A percentile compares a stretch with the other conserved stretches of the same genome.
These are phyloP conservation scores for Botryotinia calthae DNA, from an alignment of 2,329 filamentous ascomycete genomes.

Conservation along the genomic window DNA sequence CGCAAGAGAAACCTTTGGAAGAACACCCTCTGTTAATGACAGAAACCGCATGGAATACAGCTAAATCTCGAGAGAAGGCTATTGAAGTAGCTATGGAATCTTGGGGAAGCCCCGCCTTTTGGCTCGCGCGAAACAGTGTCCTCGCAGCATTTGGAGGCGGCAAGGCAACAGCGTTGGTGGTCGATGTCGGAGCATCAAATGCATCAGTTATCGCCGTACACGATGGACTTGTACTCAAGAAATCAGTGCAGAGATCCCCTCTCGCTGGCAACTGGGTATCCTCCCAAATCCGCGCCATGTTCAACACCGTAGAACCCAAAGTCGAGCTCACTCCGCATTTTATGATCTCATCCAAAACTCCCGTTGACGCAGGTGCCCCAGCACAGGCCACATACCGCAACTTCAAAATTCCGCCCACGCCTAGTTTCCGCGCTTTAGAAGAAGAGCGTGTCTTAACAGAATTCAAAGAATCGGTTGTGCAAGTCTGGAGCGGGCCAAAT, in stretches of 20 bases:
- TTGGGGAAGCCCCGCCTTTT: conserved; percentile 94
- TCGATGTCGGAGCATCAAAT: conserved; percentile 87
- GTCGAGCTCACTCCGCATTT: conserved; percentile 80
- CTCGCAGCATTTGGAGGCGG: conserved; percentile 88
- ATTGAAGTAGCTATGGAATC: conserved; percentile 97
- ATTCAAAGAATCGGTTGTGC: conserved; percentile 97
- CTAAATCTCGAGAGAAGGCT: conserved; percentile 86
- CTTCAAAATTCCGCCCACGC: conserved; percentile 59
- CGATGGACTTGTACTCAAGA: conserved; percentile 90
- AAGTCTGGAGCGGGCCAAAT: conserved; percentile 83
- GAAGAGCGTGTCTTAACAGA: conserved; percentile 92
- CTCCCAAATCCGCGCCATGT: conserved; percentile 79
- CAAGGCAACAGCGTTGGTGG: conserved; percentile 87
- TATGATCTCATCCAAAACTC: conserved; percentile 80
- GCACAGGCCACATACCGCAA: conserved; percentile 72
- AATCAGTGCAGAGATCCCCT: conserved; percentile 81
- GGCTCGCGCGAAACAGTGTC: conserved; percentile 84
- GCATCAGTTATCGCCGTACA: conserved; percentile 88
- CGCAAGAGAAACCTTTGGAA: conserved; percentile 72
- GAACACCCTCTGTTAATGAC: conserved; percentile 93
- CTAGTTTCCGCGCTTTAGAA: conserved; percentile 77
- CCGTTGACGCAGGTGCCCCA: conserved; percentile 81
- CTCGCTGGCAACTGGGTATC: conserved; percentile 89
- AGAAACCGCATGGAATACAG: conserved; percentile 87
- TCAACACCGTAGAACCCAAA: conserved; percentile 65